A percentile compares a stretch with the other conserved stretches of the same genome.
These are phyloP conservation scores for Rhodamnia rubescens DNA, from an alignment of 345 rosid species.

Conservation along the genomic window DNA sequence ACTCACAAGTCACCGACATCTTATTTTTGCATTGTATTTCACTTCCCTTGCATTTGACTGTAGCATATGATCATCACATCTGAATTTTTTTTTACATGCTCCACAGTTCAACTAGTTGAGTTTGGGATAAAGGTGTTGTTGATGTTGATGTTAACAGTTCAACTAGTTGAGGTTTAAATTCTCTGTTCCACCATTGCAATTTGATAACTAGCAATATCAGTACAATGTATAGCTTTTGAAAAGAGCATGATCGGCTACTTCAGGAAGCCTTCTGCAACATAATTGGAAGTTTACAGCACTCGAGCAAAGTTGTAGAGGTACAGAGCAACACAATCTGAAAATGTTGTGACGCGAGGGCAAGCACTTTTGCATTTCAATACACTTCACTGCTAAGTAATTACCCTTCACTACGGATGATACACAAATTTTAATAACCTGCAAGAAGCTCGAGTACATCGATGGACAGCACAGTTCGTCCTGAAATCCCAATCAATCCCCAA, in stretches of 20 bases:
- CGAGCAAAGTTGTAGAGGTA: not conserved
- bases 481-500: not conserved
- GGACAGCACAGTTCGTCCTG: not conserved
- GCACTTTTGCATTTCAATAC: not conserved
- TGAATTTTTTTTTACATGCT: not conserved
- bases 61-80: not conserved
- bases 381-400: not conserved
- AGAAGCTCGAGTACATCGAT: not conserved
- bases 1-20: not conserved
- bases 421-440: not conserved
- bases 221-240: not conserved
- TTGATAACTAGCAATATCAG: not conserved
- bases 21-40: not conserved
- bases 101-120: not conserved
- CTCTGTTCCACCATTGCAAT: not conserved
- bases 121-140: too few relatives aligned
- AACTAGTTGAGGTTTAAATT: not conserved
- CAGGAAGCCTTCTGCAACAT: not conserved
- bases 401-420: not conserved
- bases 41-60: not conserved
- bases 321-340: not conserved
- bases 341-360: not conserved
- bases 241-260: not conserved
- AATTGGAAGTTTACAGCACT: not conserved
- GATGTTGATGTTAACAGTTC: too few relatives aligned